A percentile compares a stretch with the other conserved stretches of the same genome.
phyloP scores from a whole-genome alignment of 768 basidiomycete genomes.

The Guyanaporus albipodus region DNA sequence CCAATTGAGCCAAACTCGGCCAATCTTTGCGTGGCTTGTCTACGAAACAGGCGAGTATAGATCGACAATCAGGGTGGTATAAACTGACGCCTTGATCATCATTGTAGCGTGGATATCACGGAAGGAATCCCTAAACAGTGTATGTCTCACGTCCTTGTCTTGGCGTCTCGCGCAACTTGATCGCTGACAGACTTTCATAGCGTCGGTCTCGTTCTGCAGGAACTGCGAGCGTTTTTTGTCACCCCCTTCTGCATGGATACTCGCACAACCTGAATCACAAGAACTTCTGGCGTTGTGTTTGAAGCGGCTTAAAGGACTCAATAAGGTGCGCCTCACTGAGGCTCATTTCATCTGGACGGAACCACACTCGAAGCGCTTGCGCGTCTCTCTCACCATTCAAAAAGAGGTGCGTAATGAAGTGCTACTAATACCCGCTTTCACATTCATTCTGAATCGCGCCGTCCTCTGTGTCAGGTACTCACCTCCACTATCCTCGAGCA shows the following conservation, averaged over 20 bases:
- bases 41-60: slow-evolving; percentile 72
- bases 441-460: not conserved
- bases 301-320: slow-evolving; percentile 90
- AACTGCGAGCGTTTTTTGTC: slow-evolving; percentile 96
- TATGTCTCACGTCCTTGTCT: slow-evolving; percentile 33
- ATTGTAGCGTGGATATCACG: slow-evolving; percentile 83
- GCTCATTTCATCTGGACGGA: slow-evolving; percentile 99
- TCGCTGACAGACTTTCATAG: slow-evolving; percentile 34
- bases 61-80: not conserved
- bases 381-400: slow-evolving; percentile 94
- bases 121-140: slow-evolving; percentile 97
- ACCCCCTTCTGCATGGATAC: slow-evolving; percentile 83
- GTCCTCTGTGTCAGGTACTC: slow-evolving; percentile 61
- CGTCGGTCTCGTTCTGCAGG: slow-evolving; percentile 87
- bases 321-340: slow-evolving; percentile 94
- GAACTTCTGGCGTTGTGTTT: slow-evolving; percentile 93
- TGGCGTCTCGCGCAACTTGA: not conserved
- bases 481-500: slow-evolving; percentile 95
- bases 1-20: slow-evolving; percentile 90
- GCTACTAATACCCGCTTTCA: too few relatives aligned
- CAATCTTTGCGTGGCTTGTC: slow-evolving; percentile 84
- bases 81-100: not conserved
- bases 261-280: slow-evolving; percentile 84
- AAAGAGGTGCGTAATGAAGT: slow-evolving; percentile 69
- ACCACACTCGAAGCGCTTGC: slow-evolving; percentile 90